Base-by-base conservation (phyloP, 305 asterid species). In the Plantago coronopus region DNA sequence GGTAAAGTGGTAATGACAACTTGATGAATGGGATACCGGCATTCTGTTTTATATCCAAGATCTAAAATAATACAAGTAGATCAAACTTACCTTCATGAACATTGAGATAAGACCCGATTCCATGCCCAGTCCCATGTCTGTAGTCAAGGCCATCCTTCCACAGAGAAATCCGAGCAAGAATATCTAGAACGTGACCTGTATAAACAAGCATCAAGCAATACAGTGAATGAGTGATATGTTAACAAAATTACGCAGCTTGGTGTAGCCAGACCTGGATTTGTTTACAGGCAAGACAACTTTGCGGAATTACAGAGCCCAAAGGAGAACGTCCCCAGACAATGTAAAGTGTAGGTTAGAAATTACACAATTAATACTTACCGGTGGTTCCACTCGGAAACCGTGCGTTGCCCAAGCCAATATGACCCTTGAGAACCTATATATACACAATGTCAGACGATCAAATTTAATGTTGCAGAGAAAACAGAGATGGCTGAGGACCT, bases 111-210 rank as follows among this genome's bases (percentile, higher is more conserved):
- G 94, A 85, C 43, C 97, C 99, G 46, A 89, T 85, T 68, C 99
- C 99, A 73, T 93, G 99, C 64, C 99, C 99, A 65, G 99, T 93
- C 50, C 99, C 99, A 68, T 93, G 99, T 76, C 96, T 87, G 75
- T 87, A 93, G 75, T 93, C 99, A 70, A 93, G 99, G 61, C 99
- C 97, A 72, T 81, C 57, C 77, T 83, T 93, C 99, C 97, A 93
- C 86, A 93, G 70, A 19, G 94, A 93, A 64, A 80, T 17, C 57
- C 97, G 86, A 64, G 99, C 99, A 71, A 93, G 94, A 76, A 83
- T 40, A 49, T 93, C 99, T 64, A 93, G 91, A 66, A 83, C 54
- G 69, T 85, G 80, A 67, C 99, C 99, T 93, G 79, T 45, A n/a
- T n/a, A 68, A 75, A 76, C 40, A 34, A 34, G 13, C 9, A 1